Base-by-base conservation (phyloP, 192 early-diverging fungal species). In the Spizellomyces sp. region DNA sequence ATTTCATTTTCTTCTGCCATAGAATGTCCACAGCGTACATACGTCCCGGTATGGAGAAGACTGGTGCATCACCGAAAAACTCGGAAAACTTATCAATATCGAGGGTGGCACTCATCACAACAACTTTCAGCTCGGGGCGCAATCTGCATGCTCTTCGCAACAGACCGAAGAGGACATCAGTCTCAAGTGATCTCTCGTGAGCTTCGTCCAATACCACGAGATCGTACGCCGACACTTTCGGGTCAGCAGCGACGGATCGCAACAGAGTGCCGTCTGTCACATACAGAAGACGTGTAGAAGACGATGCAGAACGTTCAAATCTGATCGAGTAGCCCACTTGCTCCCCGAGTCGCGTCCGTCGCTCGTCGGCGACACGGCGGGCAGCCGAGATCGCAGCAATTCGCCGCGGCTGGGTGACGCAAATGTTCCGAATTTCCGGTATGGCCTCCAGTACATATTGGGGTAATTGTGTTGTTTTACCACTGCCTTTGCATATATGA, bases 391-490 rank as follows among this genome's bases (percentile, higher is more conserved):
- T 91, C 10, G 92, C 92, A 0, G 92, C 92, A 62, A 95, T 93
- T 27, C 94, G 88, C 14, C 94, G 89, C 61, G 94, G 94, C 70
- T 95, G 94, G 15, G 92, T 93, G 12, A 91, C 85, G 17, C 80
- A 86, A 42, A 94, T 83, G 12, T 75, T 77, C 19, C 22, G 66
- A 21, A 70, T 43, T 8, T 8, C 15, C 12, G 74, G 42, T 54
- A 56, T 41, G 8, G 54, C 55, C 50, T 92, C 88, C 10, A 91
- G 73, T 21, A 90, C 73, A 62, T 91, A 95, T 74, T 94, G 92
- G 14, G 94, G 93, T 45, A 95, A 75, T 72, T 95, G 93, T 1
- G 93, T 95, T 10, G 93, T 95, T 75, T 95, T 95, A 64, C 93
- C 93, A 8, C 88, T 89, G 17, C 50, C 50, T 54, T 36, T 36